Percentiles rank a stretch among this genome's conserved stretches.
These are phyloP conservation scores for Graphium sp. DNA, from an alignment of 2,329 filamentous ascomycete species.

Conservation along the genomic window DNA sequence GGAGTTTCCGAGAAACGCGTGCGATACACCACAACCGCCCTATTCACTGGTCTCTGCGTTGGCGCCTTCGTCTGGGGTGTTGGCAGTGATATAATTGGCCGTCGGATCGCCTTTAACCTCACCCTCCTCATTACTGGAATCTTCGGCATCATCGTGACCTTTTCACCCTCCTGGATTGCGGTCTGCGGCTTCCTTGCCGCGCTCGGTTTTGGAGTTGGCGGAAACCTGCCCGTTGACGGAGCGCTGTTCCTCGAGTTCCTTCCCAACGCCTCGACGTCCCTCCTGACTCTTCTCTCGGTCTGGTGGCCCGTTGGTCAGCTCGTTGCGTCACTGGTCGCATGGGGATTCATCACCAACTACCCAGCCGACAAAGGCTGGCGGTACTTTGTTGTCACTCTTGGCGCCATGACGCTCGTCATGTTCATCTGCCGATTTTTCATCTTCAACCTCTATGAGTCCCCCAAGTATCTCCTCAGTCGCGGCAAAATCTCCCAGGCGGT, in stretches of 20 bases:
- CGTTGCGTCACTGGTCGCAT: constrained; percentile 53
- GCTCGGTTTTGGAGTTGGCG: constrained; percentile 53
- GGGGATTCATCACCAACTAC: constrained; percentile 58
- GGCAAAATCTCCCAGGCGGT: constrained; percentile 66
- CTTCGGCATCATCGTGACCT: constrained; percentile 58
- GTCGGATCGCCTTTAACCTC: constrained; percentile 65
- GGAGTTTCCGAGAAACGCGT: constrained; percentile 52
- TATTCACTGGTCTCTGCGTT: constrained; percentile 61
- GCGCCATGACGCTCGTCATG: constrained; percentile 58
- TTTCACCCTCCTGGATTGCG: constrained; percentile 48
- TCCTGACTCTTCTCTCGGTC: constrained; percentile 65
- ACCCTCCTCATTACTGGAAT: constrained; percentile 60
- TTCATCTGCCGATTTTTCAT: constrained; percentile 64
- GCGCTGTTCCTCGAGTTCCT: constrained; percentile 74
- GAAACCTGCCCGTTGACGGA: constrained; percentile 65
- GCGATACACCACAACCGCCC: constrained; percentile 63
- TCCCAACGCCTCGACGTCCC: constrained; percentile 53
- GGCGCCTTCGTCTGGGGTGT: constrained; percentile 72
- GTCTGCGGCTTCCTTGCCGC: constrained; percentile 43
- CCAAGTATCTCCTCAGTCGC: constrained; percentile 65
- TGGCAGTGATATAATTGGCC: constrained; percentile 61
- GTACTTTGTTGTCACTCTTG: constrained; percentile 54
- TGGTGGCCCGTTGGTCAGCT: constrained; percentile 82
- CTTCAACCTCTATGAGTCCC: constrained; percentile 72
- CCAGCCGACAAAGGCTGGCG: constrained; percentile 60